A percentile compares a stretch with the other conserved stretches of the same genome.
Evolutionary conservation across 2,329 filamentous ascomycete species (phyloP).

Genomic region (Pestalotiopsis sp.): DNA sequence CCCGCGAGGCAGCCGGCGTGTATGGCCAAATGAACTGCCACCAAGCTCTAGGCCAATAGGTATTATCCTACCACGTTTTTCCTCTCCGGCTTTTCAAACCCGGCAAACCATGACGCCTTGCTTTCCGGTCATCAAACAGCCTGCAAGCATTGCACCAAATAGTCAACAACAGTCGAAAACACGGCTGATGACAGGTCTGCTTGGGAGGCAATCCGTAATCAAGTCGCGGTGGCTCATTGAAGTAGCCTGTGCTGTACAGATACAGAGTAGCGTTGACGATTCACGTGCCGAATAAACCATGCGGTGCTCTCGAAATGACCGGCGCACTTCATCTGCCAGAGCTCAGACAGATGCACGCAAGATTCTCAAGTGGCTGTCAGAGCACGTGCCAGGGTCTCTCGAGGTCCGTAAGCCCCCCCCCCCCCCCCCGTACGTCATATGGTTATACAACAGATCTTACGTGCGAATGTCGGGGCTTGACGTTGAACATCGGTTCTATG

Average conservation of each 20-base stretch:
- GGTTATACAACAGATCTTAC: slow-evolving; percentile 4
- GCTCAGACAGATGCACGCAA: neutral
- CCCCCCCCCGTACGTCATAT: slow-evolving; percentile 9
- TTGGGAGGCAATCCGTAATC: neutral
- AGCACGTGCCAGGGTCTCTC: slow-evolving; percentile 10
- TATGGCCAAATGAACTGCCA: neutral
- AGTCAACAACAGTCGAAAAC: too few species aligned
- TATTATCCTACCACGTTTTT: neutral
- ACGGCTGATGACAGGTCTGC: too few species aligned
- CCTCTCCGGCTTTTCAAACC: neutral
- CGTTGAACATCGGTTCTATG: neutral
- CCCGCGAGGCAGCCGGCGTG: neutral
- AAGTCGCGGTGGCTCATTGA: neutral
- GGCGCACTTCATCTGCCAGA: neutral
- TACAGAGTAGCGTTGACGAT: neutral
- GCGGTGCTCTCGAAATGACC: neutral
- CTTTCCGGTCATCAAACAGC: too few species aligned
- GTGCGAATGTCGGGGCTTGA: slow-evolving; percentile 12
- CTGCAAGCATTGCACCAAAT: too few species aligned
- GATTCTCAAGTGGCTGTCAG: neutral
- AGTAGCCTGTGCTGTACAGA: neutral
- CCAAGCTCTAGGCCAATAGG: neutral
- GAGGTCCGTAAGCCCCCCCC: neutral
- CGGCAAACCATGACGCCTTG: too few species aligned
- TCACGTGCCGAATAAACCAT: neutral